These are phyloP conservation scores for Nakazawaea ambrosiae DNA, from an alignment of 805 yeast species.

Conservation along the genomic window DNA sequence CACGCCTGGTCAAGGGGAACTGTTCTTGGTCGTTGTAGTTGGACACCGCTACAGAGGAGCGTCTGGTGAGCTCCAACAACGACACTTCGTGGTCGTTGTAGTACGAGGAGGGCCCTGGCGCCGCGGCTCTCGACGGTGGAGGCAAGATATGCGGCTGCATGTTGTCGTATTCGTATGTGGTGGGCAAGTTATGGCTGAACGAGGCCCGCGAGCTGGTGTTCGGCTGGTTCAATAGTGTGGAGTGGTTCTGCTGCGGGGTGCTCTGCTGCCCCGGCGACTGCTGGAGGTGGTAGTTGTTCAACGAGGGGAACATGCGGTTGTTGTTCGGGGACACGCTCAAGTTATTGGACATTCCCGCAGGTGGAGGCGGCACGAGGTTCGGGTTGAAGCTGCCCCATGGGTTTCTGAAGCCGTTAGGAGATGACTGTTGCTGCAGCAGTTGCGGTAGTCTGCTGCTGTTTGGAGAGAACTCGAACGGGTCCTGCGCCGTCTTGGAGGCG, in stretches of 20 bases:
- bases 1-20: slow-evolving; percentile 5
- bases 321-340: slow-evolving; percentile 10
- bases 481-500: neutral
- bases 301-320: slow-evolving; percentile 2
- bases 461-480: slow-evolving; percentile 2
- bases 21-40: slow-evolving; percentile 3
- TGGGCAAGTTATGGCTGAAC: slow-evolving; percentile 18
- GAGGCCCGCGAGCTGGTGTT: slow-evolving; percentile 14
- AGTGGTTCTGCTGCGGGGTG: no score
- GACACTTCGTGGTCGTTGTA: slow-evolving; percentile 4
- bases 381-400: slow-evolving; percentile 7
- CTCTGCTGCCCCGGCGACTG: slow-evolving; percentile 1
- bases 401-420: slow-evolving; percentile 10
- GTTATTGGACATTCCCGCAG: neutral
- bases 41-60: slow-evolving; percentile 11
- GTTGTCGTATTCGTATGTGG: slow-evolving; percentile 19
- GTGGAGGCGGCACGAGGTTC: slow-evolving; percentile 2
- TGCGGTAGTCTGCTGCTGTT: slow-evolving; percentile 1
- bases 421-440: slow-evolving; percentile 3
- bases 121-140: slow-evolving; percentile 24
- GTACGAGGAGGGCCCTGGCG: slow-evolving; percentile 9
- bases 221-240: slow-evolving; percentile 3
- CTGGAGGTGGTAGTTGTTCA: neutral
- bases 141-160: slow-evolving; percentile 12
- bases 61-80: slow-evolving; percentile 5